Conservation (phyloP, 2,329 filamentous ascomycete genomes). For the Harringtonia aguacate region DNA sequence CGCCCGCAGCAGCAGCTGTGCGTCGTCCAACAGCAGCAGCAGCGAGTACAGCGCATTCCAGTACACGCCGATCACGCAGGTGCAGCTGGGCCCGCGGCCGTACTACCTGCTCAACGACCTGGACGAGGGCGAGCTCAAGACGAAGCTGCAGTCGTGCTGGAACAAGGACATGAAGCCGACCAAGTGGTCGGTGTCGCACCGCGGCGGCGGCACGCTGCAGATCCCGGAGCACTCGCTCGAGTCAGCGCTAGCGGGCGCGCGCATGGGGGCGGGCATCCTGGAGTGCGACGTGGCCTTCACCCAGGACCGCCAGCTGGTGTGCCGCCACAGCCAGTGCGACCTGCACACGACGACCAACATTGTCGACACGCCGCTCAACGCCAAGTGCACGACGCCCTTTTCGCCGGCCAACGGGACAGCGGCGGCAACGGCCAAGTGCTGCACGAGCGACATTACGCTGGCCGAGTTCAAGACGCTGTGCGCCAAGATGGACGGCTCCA, state of each 20-base stretch:
- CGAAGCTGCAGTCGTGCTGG: conserved; percentile 46
- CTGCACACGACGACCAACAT: conserved; percentile 61
- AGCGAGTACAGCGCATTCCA: too few relatives aligned
- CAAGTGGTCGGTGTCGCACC: conserved; percentile 50
- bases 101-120: conserved; percentile 55
- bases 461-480: conserved; percentile 58
- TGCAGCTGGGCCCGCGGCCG: conserved; percentile 53
- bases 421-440: conserved; percentile 53
- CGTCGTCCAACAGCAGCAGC: too few relatives aligned
- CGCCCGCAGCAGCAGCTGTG: too few relatives aligned
- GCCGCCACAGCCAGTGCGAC: conserved; percentile 57
- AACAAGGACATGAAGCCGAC: conserved; percentile 41
- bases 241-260: conserved; percentile 44
- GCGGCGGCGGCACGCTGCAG: conserved; percentile 49
- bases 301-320: conserved; percentile 53
- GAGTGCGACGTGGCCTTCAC: conserved; percentile 62
- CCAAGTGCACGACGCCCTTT: conserved; percentile 54
- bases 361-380: conserved; percentile 47
- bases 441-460: conserved; percentile 60
- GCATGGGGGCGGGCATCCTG: conserved; percentile 56
- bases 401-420: conserved; percentile 38
- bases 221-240: conserved; percentile 55
- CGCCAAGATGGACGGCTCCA: conserved; percentile 59
- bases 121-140: conserved; percentile 48
- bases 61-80: conserved; percentile 9